Base-by-base conservation (phyloP, 2,329 filamentous ascomycete genomes). In the Ceratocystis papillata region DNA sequence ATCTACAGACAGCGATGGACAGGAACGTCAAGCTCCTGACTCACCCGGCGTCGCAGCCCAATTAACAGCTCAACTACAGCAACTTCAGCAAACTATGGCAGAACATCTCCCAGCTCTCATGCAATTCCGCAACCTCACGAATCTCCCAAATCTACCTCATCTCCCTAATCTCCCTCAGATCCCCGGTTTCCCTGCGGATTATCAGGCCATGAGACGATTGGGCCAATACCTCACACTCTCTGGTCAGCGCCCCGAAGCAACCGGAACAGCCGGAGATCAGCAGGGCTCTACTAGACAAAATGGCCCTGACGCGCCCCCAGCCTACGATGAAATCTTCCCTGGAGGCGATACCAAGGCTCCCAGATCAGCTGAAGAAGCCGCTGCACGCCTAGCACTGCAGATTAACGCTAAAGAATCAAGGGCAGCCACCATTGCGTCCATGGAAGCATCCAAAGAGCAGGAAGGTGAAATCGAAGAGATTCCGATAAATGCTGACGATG, bases 251-350 rank as follows among this genome's bases (percentile, higher is more conserved):
- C 80, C 83, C 4, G 80, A 76, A 22, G 78, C 80, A 1, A 75
- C 79, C 4, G 75, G 72, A 17, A 75, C 76, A 37, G 73, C 75
- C 28, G 48, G 20, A 62, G 59, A 5, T 28, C 60, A 63, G 8
- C 22, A 57, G 4, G 28, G 44, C n/a, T 12, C 8, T 22, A 30
- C 57, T 60, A 15, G 12, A 3, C 63, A 60, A 48, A 22, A n/a
- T 10, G 20, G 37, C 15, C 15, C 48, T 63, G 77, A 79, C 3
- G 79, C 82, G 41, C 88, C 88, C 7, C 89, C 89, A 8, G 83
- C 89, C 0, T 94, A 94, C 70, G 86, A 91, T 64, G 89, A 92
- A 61, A 83, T 94, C 33, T 94, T 85, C 73, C 89, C 88, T 1
- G 76, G 77, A 50, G 75, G 78, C 64, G 77, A 79, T 57, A 62